Percentiles rank a stretch among this genome's conserved stretches.
phyloP scores from a whole-genome alignment of 2,329 filamentous ascomycete genomes.

The Colletotrichum eremochloae region DNA sequence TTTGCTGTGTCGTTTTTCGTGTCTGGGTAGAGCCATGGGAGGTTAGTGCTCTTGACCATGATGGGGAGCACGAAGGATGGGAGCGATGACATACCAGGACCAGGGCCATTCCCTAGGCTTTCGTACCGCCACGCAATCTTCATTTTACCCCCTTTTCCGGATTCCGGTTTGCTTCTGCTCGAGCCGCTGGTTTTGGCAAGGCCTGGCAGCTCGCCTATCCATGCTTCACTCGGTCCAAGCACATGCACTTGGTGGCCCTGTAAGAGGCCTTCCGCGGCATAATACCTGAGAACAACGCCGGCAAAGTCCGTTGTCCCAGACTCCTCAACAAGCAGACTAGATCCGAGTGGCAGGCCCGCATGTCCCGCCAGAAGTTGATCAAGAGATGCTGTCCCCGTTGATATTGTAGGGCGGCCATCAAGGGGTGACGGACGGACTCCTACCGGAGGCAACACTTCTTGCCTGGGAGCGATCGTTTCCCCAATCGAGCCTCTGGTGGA shows the following conservation, averaged over 20 bases:
- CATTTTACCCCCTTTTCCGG: slow-evolving; percentile 79
- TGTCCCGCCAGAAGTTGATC: slow-evolving; percentile 90
- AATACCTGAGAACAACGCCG: slow-evolving; percentile 86
- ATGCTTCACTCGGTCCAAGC: slow-evolving; percentile 82
- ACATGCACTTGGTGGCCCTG: slow-evolving; percentile 93
- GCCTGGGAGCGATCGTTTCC: slow-evolving; percentile 43
- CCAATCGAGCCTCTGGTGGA: slow-evolving; percentile 44
- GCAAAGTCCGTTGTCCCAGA: slow-evolving; percentile 95
- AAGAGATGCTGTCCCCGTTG: slow-evolving; percentile 88
- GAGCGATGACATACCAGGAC: slow-evolving; percentile 41
- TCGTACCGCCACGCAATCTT: slow-evolving; percentile 99
- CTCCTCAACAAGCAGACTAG: slow-evolving; percentile 85
- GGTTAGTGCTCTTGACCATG: neutral
- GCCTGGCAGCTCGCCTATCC: slow-evolving; percentile 87
- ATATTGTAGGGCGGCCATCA: slow-evolving; percentile 89
- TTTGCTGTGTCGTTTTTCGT: slow-evolving; percentile 26
- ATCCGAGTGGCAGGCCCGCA: slow-evolving; percentile 85
- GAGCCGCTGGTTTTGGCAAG: slow-evolving; percentile 62
- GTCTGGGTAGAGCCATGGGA: neutral
- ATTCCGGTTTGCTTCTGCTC: slow-evolving; percentile 56
- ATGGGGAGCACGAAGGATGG: neutral
- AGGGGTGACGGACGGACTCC: slow-evolving; percentile 86
- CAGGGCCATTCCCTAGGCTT: slow-evolving; percentile 64
- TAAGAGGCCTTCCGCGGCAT: slow-evolving; percentile 90
- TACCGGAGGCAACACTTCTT: slow-evolving; percentile 55